A percentile compares a stretch with the other conserved stretches of the same genome.
These are phyloP conservation scores for Lepraria neglecta DNA, from an alignment of 495 filamentous ascomycete genomes.

Conservation along the genomic window DNA sequence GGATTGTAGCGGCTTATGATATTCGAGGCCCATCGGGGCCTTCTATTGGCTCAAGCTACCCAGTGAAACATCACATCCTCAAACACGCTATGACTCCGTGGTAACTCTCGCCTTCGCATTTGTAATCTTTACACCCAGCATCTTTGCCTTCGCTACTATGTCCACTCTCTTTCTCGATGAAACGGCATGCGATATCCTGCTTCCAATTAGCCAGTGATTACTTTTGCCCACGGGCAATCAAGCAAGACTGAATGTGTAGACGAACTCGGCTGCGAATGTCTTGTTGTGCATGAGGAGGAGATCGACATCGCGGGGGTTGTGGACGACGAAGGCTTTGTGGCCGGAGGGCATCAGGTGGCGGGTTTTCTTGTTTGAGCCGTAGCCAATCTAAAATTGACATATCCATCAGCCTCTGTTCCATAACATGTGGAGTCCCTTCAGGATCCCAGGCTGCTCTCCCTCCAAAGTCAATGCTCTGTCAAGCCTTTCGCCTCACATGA, in stretches of 20 bases:
- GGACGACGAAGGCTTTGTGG: slow-evolving; percentile 99
- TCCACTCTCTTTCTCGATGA: slow-evolving; percentile 97
- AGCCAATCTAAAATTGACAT: slow-evolving; percentile 71
- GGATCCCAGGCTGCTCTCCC: neutral
- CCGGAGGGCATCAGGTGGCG: slow-evolving; percentile 97
- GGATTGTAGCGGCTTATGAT: neutral
- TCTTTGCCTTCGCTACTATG: slow-evolving; percentile 92
- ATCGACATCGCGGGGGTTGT: slow-evolving; percentile 91
- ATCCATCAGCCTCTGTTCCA: neutral
- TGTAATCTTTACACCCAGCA: slow-evolving; percentile 96
- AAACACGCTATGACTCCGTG: slow-evolving; percentile 68
- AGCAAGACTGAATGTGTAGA: slow-evolving; percentile 19
- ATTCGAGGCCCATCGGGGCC: neutral
- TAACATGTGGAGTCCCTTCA: neutral
- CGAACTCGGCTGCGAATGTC: slow-evolving; percentile 96
- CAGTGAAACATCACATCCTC: neutral
- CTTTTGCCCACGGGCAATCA: neutral
- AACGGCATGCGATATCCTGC: slow-evolving; percentile 91
- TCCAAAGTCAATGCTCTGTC: neutral
- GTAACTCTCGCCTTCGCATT: slow-evolving; percentile 98
- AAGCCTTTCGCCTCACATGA: neutral
- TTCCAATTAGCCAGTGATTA: slow-evolving; percentile 10
- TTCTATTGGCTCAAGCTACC: neutral
- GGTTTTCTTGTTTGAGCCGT: slow-evolving; percentile 97
- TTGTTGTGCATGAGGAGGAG: slow-evolving; percentile 99